Conservation (phyloP, 1,284 basidiomycete species). For the Pseudozyma sp. region DNA sequence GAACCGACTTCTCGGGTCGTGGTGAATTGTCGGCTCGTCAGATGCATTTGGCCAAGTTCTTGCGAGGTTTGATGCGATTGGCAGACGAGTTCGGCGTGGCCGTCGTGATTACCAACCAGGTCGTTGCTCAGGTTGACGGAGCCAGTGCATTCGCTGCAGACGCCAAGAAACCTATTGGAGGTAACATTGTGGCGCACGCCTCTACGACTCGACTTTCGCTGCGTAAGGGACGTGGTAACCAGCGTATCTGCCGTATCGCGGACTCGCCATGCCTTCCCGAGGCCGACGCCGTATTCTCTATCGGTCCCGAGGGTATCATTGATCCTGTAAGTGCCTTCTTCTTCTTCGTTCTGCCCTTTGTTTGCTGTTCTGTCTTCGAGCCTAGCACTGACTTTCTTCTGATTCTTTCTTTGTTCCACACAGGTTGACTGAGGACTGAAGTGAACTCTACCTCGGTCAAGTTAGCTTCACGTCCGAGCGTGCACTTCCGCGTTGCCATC, state of each 20-base stretch:
- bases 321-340: slow-evolving; percentile 59
- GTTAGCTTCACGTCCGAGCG: too few species aligned
- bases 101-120: slow-evolving; percentile 97
- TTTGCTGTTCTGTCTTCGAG: neutral
- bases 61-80: slow-evolving; percentile 89
- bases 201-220: slow-evolving; percentile 76
- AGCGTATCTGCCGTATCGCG: slow-evolving; percentile 95
- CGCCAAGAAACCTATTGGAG: slow-evolving; percentile 89
- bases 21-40: slow-evolving; percentile 96
- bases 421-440: neutral
- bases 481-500: too few species aligned
- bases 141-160: slow-evolving; percentile 71
- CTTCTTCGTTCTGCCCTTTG: neutral
- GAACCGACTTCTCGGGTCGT: slow-evolving; percentile 94
- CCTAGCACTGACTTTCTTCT: neutral
- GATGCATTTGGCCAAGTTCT: slow-evolving; percentile 95
- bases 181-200: slow-evolving; percentile 69
- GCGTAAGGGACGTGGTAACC: slow-evolving; percentile 91
- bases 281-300: slow-evolving; percentile 94
- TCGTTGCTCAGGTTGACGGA: slow-evolving; percentile 93
- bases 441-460: too few species aligned
- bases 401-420: neutral
- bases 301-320: slow-evolving; percentile 72
- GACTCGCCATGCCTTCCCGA: slow-evolving; percentile 98
- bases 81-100: slow-evolving; percentile 99